Evolutionary conservation across 2,329 filamentous ascomycete species (phyloP), one percentile per base, ranked within the genome.

Genomic region (Xylariaceae sp.): DNA sequence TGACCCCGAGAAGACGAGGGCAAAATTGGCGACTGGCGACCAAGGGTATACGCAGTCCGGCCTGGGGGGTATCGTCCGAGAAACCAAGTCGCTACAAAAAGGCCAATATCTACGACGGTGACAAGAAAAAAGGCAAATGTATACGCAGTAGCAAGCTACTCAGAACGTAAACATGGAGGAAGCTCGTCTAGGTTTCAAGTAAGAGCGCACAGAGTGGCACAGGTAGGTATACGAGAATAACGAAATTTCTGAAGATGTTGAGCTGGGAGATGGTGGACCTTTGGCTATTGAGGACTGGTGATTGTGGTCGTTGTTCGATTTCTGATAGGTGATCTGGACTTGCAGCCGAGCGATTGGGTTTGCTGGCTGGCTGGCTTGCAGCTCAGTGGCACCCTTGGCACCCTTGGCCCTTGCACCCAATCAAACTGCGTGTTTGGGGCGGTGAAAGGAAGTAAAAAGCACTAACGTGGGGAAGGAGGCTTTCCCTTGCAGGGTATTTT

Each of bases 381-480:
- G 36, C 46, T 48, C 35, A 32, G 48, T 46, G 48, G 44, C 30
- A 30, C 39, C 23, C 55, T 53, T 53, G 55, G 52, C 49, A 32
- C 15, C 4, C 5, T 35, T n/a, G n/a, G n/a, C n/a, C n/a, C n/a
- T n/a, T 24, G 44, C 30, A 37, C 18, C 53, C 56, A 57, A 59
- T 57, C 13, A 46, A 15, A 39, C 39, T 24, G 45, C 40, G 23
- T 8, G 41, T 45, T 29, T 20, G 35, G 47, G 56, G 56, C 56
- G 56, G 56, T 59, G 56, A 59, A 49, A 42, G 21, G 23, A 48
- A 26, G 32, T n/a, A 48, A 54, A 37, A 49, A 49, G 32, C 40
- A 27, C 9, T 16, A 18, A 20, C n/a, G 46, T 39, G 27, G 45
- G 29, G 51, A 26, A 26, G n/a, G n/a, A n/a, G n/a, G n/a, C n/a